These are phyloP conservation scores for Cylindrotheca fusiformis DNA, from an alignment of 108 stramenopile genomes.

Conservation along the genomic window DNA sequence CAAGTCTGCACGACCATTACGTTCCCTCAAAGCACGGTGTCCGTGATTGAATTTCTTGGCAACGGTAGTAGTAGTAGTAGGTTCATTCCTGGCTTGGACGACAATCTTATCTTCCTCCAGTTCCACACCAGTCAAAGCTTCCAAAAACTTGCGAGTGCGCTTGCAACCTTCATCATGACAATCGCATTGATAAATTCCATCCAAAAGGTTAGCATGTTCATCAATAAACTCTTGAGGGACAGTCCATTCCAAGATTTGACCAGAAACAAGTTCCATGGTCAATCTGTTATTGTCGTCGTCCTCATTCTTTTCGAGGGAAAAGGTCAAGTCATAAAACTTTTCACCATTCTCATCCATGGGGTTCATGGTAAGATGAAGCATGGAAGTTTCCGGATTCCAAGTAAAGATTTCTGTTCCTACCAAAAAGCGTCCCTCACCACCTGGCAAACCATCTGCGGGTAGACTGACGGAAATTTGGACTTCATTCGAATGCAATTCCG, in stretches of 20 bases:
- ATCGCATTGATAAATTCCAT: constrained; percentile 12
- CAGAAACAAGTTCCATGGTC: constrained; percentile 8
- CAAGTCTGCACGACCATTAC: too few species aligned
- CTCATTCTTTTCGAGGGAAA: constrained; percentile 5
- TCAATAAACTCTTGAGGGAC: constrained; percentile 23
- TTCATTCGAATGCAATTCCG: constrained; percentile 11
- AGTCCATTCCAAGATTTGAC: constrained; percentile 18
- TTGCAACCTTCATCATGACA: constrained; percentile 6
- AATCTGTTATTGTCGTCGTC: constrained; percentile 6
- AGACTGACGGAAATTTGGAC: constrained; percentile 12
- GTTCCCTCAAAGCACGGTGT: too few species aligned
- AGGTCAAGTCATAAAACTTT: constrained; percentile 14
- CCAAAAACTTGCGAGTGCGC: neutral
- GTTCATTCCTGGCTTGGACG: neutral
- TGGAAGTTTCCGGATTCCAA: constrained; percentile 3
- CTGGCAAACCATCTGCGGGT: constrained; percentile 20
- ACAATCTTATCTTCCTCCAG: neutral
- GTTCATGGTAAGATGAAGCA: constrained; percentile 14
- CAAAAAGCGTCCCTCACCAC: constrained; percentile 29
- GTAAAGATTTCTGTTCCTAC: constrained; percentile 8
- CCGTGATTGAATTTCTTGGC: too few species aligned
- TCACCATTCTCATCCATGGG: constrained; percentile 8
- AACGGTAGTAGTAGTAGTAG: too few species aligned
- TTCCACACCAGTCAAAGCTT: neutral
- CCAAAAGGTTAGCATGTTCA: constrained; percentile 26